Base-by-base conservation (phyloP, 2,329 filamentous ascomycete genomes). In the Ophiostoma himal-ulmi region DNA sequence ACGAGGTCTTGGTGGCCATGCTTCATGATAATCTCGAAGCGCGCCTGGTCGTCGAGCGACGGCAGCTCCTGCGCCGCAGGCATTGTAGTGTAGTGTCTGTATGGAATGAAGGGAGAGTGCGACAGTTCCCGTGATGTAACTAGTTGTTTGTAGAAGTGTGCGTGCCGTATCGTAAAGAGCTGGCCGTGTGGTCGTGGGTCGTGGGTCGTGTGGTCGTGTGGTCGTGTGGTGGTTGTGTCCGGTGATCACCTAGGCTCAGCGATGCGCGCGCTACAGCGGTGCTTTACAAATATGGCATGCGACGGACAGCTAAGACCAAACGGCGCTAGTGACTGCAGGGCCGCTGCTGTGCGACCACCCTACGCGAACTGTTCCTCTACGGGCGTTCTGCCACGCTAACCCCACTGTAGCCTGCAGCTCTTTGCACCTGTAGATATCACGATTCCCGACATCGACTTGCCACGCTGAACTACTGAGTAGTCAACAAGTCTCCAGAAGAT, bases 1-100 rank as follows among this genome's bases (percentile, higher is more conserved):
- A 96, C 91, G 64, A 95, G 85, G 78, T 96, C 91, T 76, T 88
- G 87, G 80, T 94, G 91, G 75, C 89, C 89, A 78, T 93, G 89
- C 72, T 89, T 86, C 76, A 92, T 86, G 75, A 91, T 87, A 73
- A 85, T 80, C 71, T 87, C 84, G 74, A 88, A 86, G 66, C 79
- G 78, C 36, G 81, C 78, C 75, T 80, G 82, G 73, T 85, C 83
- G 72, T 84, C 82, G 70, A 74, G 69, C 36, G 70, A 57, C 22
- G 78, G 77, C 69, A 77, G 77, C 37, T 78, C 74, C 54, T 75
- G 73, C 13, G 75, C 74, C 57, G 75, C 73, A n/a, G 76, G 71
- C 74, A 77, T 77, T 44, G 44, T 60, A n/a, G 37, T 39, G 8
- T 39, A 54, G 54, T 36, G 44, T 62, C 54, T 36, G 57, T 10